Evolutionary conservation across 2,329 filamentous ascomycete genomes (phyloP).

Genomic region (Podosphaera fusca): DNA sequence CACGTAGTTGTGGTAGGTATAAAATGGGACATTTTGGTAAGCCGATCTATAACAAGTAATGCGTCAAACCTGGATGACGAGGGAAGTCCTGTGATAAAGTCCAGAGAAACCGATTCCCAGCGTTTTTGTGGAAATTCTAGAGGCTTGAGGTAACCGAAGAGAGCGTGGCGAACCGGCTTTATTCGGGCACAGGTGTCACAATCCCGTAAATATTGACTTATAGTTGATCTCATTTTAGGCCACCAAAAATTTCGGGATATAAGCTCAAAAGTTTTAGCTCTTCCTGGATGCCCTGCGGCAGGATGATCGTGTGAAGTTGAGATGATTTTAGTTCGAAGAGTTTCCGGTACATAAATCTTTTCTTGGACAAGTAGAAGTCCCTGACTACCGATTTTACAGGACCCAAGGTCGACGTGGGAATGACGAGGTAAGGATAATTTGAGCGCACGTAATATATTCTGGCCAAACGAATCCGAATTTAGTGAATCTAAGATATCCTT

Average conservation of each 20-base stretch:
- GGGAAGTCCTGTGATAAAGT: background rate
- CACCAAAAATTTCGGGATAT: background rate
- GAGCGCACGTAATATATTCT: background rate
- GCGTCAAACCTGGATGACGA: background rate
- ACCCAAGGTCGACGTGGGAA: background rate
- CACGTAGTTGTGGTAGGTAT: no score
- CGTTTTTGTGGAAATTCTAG: no score
- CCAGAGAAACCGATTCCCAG: no score
- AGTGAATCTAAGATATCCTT: no score
- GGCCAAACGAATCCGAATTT: background rate
- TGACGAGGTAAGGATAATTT: background rate
- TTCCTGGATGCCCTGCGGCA: background rate
- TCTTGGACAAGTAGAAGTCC: background rate
- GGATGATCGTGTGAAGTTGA: background rate
- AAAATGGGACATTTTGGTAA: background rate
- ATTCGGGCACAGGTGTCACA: no score
- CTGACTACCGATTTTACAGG: background rate
- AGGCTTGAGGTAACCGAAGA: no score
- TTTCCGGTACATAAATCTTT: no score
- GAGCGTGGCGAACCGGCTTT: no score
- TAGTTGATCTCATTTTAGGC: no score
- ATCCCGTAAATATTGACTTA: no score
- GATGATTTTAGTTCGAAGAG: no score
- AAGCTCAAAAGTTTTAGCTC: background rate
- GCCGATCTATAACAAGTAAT: background rate